These are phyloP conservation scores for Blastosporella zonata DNA, from an alignment of 1,284 basidiomycete species.

Conservation along the genomic window DNA sequence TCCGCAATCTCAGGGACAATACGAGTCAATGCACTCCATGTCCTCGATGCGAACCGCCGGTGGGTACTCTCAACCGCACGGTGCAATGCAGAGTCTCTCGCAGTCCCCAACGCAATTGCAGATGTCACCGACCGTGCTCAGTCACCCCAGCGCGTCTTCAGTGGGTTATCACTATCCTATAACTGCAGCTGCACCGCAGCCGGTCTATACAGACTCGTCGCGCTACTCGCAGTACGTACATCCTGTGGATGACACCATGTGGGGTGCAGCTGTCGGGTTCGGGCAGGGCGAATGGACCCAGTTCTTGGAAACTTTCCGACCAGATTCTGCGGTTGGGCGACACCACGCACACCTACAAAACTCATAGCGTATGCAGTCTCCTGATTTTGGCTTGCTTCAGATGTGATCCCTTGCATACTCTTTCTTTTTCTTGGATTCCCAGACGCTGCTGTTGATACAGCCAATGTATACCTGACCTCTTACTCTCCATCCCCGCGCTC, in stretches of 20 bases:
- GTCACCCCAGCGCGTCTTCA: constrained; percentile 19
- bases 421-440: constrained; percentile 13
- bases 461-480: constrained; percentile 11
- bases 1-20: constrained; percentile 32
- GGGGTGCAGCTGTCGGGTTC: constrained; percentile 60
- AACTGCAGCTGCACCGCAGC: constrained; percentile 24
- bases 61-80: constrained; percentile 23
- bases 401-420: constrained; percentile 2
- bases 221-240: constrained; percentile 41
- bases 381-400: background rate
- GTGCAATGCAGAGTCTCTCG: constrained; percentile 22
- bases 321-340: constrained; percentile 26
- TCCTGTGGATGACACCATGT: constrained; percentile 51
- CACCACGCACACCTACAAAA: constrained; percentile 32
- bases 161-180: constrained; percentile 19
- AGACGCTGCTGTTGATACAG: constrained; percentile 6
- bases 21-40: constrained; percentile 31
- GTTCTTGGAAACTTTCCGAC: constrained; percentile 41
- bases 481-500: background rate
- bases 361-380: constrained; percentile 15
- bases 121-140: constrained; percentile 26
- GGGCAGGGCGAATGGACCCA: constrained; percentile 58
- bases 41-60: constrained; percentile 31
- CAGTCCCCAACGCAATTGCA: constrained; percentile 33
- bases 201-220: constrained; percentile 32